These are phyloP conservation scores for Lachnellula occidentalis DNA, from an alignment of 2,329 filamentous ascomycete genomes.

Conservation along the genomic window DNA sequence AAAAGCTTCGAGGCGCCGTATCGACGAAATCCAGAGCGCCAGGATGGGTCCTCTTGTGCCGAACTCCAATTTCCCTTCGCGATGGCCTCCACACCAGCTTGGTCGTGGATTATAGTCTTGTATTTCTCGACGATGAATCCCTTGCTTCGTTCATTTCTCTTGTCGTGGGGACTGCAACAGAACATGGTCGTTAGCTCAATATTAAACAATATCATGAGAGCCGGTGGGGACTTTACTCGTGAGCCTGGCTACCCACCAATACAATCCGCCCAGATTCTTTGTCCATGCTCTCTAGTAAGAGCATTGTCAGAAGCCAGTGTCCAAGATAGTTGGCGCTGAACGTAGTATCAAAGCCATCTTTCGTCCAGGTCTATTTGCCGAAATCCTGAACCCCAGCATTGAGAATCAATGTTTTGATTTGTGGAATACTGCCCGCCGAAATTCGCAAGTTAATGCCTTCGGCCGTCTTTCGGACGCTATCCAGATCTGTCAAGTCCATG, in stretches of 20 bases:
- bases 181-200: not conserved
- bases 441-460: slow-evolving; percentile 18
- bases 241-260: slow-evolving; percentile 29
- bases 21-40: slow-evolving; percentile 3
- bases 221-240: slow-evolving; percentile 27
- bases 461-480: slow-evolving; percentile 10
- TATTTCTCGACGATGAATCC: slow-evolving; percentile 4
- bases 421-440: slow-evolving; percentile 14
- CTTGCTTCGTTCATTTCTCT: slow-evolving; percentile 1
- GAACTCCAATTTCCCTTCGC: slow-evolving; percentile 7
- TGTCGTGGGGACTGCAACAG: not conserved
- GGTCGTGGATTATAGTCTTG: not conserved
- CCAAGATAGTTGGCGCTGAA: slow-evolving; percentile 32
- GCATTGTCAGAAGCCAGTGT: slow-evolving; percentile 31
- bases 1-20: slow-evolving; percentile 10
- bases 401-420: slow-evolving; percentile 19
- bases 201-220: not conserved
- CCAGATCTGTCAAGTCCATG: slow-evolving; percentile 6
- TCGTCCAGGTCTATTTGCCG: slow-evolving; percentile 25
- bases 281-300: slow-evolving; percentile 33
- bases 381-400: slow-evolving; percentile 21
- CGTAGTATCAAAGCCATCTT: slow-evolving; percentile 32
- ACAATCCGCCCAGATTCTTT: slow-evolving; percentile 30
- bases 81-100: slow-evolving; percentile 1
- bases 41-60: slow-evolving; percentile 4